Base-by-base conservation (phyloP, 495 filamentous ascomycete species). In the Letharia lupina region DNA sequence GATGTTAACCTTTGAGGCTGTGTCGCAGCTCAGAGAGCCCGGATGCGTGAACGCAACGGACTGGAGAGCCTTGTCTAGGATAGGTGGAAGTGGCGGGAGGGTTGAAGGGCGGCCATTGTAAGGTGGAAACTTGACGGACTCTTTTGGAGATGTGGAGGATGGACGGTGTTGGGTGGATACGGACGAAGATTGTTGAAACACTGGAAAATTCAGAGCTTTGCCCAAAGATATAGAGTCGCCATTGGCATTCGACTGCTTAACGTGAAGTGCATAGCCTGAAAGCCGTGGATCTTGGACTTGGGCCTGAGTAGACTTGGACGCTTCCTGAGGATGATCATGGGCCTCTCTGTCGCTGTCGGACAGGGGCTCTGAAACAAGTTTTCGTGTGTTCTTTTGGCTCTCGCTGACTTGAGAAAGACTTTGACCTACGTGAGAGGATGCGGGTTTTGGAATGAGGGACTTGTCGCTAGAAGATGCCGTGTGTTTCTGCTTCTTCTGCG, bases 41-140 rank as follows among this genome's bases (percentile, higher is more conserved):
- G 79, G 76, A 70, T 93, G 90, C 10, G 83, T 90, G 71, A 93
- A 87, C n/a, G 86, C 83, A 39, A 84, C 80, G 15, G 75, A 80
- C 66, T 84, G 80, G 20, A 92, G 78, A 20, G 72, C 70, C 0
- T 78, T 75, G 70, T 91, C 81, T 4, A 76, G 63, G 66, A 91
- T 81, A 11, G 75, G 69, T 37, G 90, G 89, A 11, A 91, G 72
- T 0, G 78, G 72, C 6, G 89, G 89, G 52, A 63, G 56, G 9
- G 48, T 66, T 16, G 42, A 39, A 37, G 44, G 60, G 41, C 33
- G 40, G 20, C 50, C 63, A 40, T 64, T 54, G 50, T 59, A 58
- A 33, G 48, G 60, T 45, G 35, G 47, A n/a, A 56, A 33, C 7
- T 35, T 18, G 23, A 35, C 52, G 52, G 52, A 56, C 10, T 2